Percentiles rank a stretch among this genome's conserved stretches.
Evolutionary conservation across 441 rosid genomes (phyloP).

Genomic region (Breynia disticha): DNA sequence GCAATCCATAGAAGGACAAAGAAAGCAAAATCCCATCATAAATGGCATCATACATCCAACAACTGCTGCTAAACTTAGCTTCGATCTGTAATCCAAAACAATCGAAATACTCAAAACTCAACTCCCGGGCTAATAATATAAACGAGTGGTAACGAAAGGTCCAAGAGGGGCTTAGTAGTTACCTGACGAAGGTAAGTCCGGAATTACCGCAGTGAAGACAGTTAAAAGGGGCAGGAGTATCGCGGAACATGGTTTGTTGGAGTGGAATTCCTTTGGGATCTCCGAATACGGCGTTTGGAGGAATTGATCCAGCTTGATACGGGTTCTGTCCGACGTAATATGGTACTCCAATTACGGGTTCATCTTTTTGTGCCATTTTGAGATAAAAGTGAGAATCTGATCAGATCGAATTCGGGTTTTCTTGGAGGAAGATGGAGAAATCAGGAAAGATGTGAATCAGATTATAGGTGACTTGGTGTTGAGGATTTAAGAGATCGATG

Average conservation of each 20-base stretch:
- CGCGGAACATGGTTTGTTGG: conserved; percentile 74
- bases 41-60: conserved; percentile 72
- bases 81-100: conserved; percentile 27
- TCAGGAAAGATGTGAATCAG: no score
- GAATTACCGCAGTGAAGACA: conserved; percentile 57
- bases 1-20: conserved; percentile 89
- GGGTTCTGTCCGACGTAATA: conserved; percentile 54
- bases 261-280: conserved; percentile 72
- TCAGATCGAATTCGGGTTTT: neutral
- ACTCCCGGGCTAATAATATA: neutral
- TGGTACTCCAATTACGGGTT: conserved; percentile 71
- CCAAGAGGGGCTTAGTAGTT: conserved; percentile 2
- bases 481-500: no score
- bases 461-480: no score
- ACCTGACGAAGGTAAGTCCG: conserved; percentile 72
- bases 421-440: neutral
- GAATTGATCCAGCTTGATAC: conserved; percentile 58
- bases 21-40: conserved; percentile 69
- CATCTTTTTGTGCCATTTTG: conserved; percentile 41
- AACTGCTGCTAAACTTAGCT: conserved; percentile 54
- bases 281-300: conserved; percentile 64
- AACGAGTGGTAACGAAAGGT: no score
- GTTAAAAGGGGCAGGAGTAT: conserved; percentile 86
- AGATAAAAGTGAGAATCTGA: neutral
- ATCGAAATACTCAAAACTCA: neutral